Evolutionary conservation across 495 filamentous ascomycete genomes (phyloP).

Genomic region (Trichoderma orchidacearum): DNA sequence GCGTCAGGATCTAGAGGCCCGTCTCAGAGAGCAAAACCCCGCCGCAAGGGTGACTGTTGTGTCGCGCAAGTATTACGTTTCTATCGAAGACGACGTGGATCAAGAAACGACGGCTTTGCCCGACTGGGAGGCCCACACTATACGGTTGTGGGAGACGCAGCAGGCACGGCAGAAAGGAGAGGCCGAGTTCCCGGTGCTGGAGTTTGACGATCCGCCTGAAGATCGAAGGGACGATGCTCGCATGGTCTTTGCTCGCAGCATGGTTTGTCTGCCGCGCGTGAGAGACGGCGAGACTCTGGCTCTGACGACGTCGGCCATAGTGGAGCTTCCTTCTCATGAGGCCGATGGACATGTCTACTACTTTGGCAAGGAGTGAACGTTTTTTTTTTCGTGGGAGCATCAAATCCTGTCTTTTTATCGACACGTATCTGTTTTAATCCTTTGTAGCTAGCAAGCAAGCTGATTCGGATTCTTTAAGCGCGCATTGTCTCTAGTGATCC

Average conservation of each 20-base stretch:
- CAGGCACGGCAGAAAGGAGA: background rate
- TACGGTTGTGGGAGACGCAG: background rate
- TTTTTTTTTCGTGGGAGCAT: too few species aligned
- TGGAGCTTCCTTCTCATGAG: background rate
- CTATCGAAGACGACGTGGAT: background rate
- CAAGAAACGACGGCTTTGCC: background rate
- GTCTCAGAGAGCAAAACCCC: background rate
- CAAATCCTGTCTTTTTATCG: too few species aligned
- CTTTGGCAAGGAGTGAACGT: background rate
- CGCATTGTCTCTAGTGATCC: too few species aligned
- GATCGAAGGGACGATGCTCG: background rate
- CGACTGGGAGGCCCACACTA: background rate
- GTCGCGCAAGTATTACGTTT: background rate
- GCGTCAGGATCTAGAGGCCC: background rate
- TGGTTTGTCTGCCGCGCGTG: background rate
- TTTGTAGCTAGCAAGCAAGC: too few species aligned
- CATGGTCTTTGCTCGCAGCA: background rate
- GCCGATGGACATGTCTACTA: background rate
- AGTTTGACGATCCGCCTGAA: background rate
- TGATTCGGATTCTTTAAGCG: too few species aligned
- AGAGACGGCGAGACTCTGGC: background rate
- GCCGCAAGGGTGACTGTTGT: background rate
- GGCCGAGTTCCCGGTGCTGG: background rate
- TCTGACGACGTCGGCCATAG: background rate
- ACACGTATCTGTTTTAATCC: too few species aligned